Base-by-base conservation (phyloP, 345 rosid species). In the Salix koriyanagi region DNA sequence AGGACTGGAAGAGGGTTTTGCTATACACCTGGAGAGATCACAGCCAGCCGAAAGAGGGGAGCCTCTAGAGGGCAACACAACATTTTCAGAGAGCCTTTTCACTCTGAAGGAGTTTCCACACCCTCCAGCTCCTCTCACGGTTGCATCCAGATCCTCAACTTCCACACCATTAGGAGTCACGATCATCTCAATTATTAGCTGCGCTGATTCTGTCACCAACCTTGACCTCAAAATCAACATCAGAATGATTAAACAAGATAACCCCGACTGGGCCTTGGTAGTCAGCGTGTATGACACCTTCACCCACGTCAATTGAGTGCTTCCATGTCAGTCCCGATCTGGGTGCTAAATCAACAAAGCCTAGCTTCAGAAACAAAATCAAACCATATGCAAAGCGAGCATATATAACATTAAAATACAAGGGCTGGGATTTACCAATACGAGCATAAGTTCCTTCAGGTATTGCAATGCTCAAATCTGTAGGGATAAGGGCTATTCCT, bases 301-400 rank as follows among this genome's bases (percentile, higher is more conserved):
- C 97, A 4, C 98, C 97, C 1, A 93, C 97, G 52, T 91, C 97
- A 26, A 90, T 34, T 26, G 93, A 87, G 68, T 90, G 87, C 80
- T 93, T 93, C 94, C 92, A 89, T 10, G 97, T 83, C 70, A 93
- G 76, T 18, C 98, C 98, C 0, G 97, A 93, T 77, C 96, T 88
- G 10, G 96, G 93, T 9, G 96, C 90, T 80, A 64, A 68, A 66
- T 28, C 15, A 60, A 2, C 41, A 61, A 62, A 67, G 6, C 1
- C n/a, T 21, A 64, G 12, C 30, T 68, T 41, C 8, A 65, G 13
- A 25, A 60, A 56, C 14, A 7, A 23, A 46, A 65, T 7, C 1
- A 4, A 52, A 21, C 14, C 46, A 12, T 11, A 11, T 42, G 14
- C 3, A 42, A 42, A 42, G 1, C 46, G 13, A 42, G 3, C 46